phyloP scores from a whole-genome alignment of 1,284 basidiomycete genomes.

The Ganoderma lucidum region DNA sequence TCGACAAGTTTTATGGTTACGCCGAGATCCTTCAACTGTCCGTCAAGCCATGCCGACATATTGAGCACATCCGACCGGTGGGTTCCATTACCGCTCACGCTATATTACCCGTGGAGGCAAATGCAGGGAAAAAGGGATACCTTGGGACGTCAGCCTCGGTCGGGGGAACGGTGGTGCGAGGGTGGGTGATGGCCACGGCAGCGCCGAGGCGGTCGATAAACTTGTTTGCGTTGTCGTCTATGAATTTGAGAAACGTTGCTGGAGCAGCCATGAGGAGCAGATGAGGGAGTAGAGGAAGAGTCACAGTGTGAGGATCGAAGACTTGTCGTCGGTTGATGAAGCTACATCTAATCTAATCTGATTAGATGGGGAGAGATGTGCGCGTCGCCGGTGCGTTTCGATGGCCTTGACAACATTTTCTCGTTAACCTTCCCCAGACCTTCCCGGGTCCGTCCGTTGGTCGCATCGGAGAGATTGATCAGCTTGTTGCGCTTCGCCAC shows the following conservation, averaged over 20 bases:
- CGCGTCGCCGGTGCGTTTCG: too few relatives aligned
- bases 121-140: neutral
- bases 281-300: too few relatives aligned
- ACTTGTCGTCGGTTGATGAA: too few relatives aligned
- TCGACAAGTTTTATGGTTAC: constrained; percentile 78
- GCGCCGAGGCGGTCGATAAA: constrained; percentile 84
- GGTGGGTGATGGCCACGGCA: constrained; percentile 77
- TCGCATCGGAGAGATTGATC: too few relatives aligned
- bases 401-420: too few relatives aligned
- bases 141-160: constrained; percentile 1
- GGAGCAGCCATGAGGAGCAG: constrained; percentile 47
- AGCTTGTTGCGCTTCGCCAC: too few relatives aligned
- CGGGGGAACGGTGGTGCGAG: neutral
- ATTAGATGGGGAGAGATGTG: too few relatives aligned
- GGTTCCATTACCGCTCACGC: constrained; percentile 72
- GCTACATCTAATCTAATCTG: too few relatives aligned
- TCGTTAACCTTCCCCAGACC: too few relatives aligned
- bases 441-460: too few relatives aligned
- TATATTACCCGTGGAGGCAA: constrained; percentile 37
- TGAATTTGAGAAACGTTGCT: constrained; percentile 60
- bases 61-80: constrained; percentile 80
- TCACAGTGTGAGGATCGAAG: too few relatives aligned
- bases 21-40: constrained; percentile 76
- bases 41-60: constrained; percentile 86
- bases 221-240: constrained; percentile 75